Evolutionary conservation across 306 rosid species (phyloP).

Genomic region (Geum urbanum): DNA sequence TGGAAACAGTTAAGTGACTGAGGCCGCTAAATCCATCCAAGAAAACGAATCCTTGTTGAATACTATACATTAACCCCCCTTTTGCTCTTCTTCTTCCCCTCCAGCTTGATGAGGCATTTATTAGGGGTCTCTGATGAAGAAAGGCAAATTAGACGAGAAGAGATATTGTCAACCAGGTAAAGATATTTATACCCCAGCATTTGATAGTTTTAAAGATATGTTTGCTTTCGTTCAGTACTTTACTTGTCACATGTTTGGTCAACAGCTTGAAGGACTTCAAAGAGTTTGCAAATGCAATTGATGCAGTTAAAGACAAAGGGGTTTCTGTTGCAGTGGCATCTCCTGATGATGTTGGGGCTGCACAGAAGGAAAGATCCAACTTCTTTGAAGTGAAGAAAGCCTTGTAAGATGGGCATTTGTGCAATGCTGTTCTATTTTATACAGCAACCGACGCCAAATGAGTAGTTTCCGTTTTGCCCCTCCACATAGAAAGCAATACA

Average conservation of each 20-base stretch:
- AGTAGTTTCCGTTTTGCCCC: neutral
- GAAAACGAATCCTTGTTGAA: no score
- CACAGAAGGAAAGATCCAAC: constrained; percentile 50
- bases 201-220: neutral
- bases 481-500: constrained; percentile 10
- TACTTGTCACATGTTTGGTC: constrained; percentile 8
- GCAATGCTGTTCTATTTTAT: neutral
- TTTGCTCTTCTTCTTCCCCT: neutral
- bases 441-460: neutral
- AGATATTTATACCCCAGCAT: neutral
- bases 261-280: constrained; percentile 85
- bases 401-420: neutral
- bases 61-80: neutral
- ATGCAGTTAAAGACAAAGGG: constrained; percentile 75
- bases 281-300: constrained; percentile 63
- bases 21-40: no score
- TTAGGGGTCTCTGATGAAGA: constrained; percentile 90
- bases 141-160: constrained; percentile 81
- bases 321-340: constrained; percentile 95
- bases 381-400: constrained; percentile 86
- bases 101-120: constrained; percentile 72
- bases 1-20: neutral
- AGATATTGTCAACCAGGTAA: constrained; percentile 88
- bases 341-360: constrained; percentile 75
- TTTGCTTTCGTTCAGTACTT: neutral